Evolutionary conservation across 2,329 filamentous ascomycete species (phyloP).

Genomic region (Microsporum ferrugineum): DNA sequence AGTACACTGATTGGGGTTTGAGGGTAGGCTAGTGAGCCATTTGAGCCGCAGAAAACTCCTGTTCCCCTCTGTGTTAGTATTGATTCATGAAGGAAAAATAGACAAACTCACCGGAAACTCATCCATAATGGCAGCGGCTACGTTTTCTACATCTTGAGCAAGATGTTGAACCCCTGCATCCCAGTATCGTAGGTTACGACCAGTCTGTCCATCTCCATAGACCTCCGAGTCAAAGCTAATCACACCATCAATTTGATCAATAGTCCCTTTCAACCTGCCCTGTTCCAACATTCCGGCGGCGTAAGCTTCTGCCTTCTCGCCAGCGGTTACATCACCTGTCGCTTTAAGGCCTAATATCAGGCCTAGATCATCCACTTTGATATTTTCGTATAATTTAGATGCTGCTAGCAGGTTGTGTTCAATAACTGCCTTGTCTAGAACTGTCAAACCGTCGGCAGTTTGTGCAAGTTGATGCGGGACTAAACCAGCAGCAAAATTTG

Average conservation of each 20-base stretch:
- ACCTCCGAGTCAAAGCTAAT: constrained; percentile 76
- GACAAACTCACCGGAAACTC: constrained; percentile 56
- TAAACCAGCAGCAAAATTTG: constrained; percentile 69
- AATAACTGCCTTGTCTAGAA: constrained; percentile 82
- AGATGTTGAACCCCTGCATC: constrained; percentile 77
- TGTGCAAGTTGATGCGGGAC: constrained; percentile 80
- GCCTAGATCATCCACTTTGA: constrained; percentile 63
- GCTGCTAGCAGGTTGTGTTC: constrained; percentile 91
- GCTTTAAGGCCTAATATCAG: constrained; percentile 61
- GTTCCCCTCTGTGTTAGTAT: neutral
- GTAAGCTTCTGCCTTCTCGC: constrained; percentile 76
- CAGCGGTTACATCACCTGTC: constrained; percentile 34
- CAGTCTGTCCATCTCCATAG: constrained; percentile 52
- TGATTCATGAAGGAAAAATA: neutral
- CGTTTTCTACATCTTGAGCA: constrained; percentile 79
- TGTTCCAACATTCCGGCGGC: constrained; percentile 95
- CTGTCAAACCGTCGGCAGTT: constrained; percentile 82
- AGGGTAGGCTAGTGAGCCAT: constrained; percentile 23
- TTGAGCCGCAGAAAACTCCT: constrained; percentile 21
- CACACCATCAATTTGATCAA: constrained; percentile 82
- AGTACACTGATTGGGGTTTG: neutral
- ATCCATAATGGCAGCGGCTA: constrained; percentile 68
- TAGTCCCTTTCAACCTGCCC: constrained; percentile 71
- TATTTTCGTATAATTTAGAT: constrained; percentile 68
- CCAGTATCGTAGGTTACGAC: constrained; percentile 70